phyloP scores from a whole-genome alignment of 495 filamentous ascomycete genomes.

The Chaetomidium leptoderma region DNA sequence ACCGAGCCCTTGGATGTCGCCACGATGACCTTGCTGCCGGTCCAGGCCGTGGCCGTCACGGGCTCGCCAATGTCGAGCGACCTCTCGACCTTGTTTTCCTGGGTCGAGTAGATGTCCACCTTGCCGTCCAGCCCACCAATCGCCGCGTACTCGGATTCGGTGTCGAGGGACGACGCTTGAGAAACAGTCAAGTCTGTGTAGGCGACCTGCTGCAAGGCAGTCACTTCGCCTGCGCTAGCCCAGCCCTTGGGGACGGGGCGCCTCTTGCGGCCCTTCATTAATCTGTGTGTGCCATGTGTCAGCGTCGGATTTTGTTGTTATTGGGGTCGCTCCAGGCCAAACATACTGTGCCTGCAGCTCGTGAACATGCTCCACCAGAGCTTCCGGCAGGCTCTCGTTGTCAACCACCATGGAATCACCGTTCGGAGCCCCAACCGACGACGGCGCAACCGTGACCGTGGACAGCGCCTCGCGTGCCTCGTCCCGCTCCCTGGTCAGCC shows the following conservation, averaged over 20 bases:
- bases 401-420: conserved; percentile 93
- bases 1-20: conserved; percentile 72
- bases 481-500: conserved; percentile 82
- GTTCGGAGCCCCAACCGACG: conserved; percentile 48
- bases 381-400: conserved; percentile 63
- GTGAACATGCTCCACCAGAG: conserved; percentile 68
- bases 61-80: conserved; percentile 61
- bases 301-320: background rate
- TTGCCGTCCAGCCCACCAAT: conserved; percentile 74
- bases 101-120: conserved; percentile 73
- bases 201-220: conserved; percentile 57
- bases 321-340: background rate
- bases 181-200: conserved; percentile 64
- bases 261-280: conserved; percentile 82
- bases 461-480: conserved; percentile 91
- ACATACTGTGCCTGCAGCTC: conserved; percentile 72
- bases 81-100: conserved; percentile 63
- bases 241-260: conserved; percentile 78
- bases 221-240: conserved; percentile 70
- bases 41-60: conserved; percentile 78
- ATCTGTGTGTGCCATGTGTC: conserved; percentile 52
- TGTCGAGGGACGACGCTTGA: conserved; percentile 56
- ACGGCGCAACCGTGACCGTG: conserved; percentile 64
- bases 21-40: conserved; percentile 62
- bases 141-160: conserved; percentile 71